Percentiles rank a stretch among this genome's conserved stretches.
Evolutionary conservation across 345 rosid species (phyloP).

Genomic region (Salix koriyanagi): DNA sequence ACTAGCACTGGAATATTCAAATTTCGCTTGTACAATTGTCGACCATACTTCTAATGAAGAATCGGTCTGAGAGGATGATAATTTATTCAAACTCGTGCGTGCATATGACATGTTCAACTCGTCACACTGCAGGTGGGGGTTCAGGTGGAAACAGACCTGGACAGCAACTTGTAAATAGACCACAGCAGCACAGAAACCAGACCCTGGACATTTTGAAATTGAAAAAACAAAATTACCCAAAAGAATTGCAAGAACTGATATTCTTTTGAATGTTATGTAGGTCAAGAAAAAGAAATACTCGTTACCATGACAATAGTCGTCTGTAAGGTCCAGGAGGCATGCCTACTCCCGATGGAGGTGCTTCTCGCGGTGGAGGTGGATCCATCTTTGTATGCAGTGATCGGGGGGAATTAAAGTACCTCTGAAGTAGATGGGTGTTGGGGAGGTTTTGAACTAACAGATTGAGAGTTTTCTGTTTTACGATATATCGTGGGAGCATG

Average conservation of each 20-base stretch:
- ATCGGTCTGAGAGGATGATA: background rate
- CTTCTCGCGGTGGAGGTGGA: background rate
- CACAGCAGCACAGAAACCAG: slow-evolving; percentile 9
- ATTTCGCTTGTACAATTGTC: background rate
- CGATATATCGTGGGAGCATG: background rate
- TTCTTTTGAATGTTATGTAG: background rate
- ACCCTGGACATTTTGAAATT: background rate
- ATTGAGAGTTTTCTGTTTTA: background rate
- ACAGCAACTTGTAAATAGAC: slow-evolving; percentile 6
- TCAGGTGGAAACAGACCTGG: background rate
- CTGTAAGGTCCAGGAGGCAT: background rate
- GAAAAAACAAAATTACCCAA: background rate
- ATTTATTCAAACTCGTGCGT: background rate
- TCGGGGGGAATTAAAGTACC: background rate
- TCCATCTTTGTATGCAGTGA: slow-evolving; percentile 1
- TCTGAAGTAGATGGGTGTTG: background rate
- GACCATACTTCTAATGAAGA: background rate
- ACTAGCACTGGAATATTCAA: background rate
- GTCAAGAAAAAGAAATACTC: background rate
- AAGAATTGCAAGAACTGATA: background rate
- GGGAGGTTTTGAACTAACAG: background rate
- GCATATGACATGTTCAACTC: background rate
- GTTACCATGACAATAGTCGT: background rate
- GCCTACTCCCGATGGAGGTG: background rate
- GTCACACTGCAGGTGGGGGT: slow-evolving; percentile 1